phyloP scores from a whole-genome alignment of 331 rosid genomes.

The Pyracantha coccinea region DNA sequence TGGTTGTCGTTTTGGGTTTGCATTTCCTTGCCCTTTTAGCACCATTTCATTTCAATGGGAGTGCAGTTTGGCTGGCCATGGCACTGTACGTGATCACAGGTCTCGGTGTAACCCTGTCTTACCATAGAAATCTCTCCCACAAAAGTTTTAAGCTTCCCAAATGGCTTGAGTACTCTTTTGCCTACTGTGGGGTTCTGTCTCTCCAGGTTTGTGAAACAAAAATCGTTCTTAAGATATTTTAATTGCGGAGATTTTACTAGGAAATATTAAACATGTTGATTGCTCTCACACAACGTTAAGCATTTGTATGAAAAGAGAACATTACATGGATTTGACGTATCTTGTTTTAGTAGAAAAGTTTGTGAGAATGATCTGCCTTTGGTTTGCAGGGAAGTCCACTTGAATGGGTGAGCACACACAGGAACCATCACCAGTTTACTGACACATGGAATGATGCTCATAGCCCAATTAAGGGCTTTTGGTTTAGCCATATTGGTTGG shows the following conservation, averaged over 20 bases:
- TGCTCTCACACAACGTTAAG: not conserved
- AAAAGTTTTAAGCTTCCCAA: conserved; percentile 15
- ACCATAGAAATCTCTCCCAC: conserved; percentile 13
- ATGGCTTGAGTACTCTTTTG: conserved; percentile 13
- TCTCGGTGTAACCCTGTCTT: conserved; percentile 9
- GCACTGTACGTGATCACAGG: conserved; percentile 8
- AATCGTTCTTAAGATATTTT: not conserved
- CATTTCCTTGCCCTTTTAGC: conserved; percentile 3
- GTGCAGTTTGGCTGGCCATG: not conserved
- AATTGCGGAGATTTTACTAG: too few relatives aligned
- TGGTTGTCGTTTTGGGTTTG: not conserved
- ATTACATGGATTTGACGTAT: too few relatives aligned
- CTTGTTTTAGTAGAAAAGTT: too few relatives aligned
- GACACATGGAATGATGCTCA: conserved; percentile 7
- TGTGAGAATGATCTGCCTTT: not conserved
- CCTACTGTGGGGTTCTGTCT: not conserved
- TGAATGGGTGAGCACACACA: conserved; percentile 23
- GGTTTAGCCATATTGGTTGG: conserved; percentile 18
- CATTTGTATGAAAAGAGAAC: too few relatives aligned
- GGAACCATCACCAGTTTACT: conserved; percentile 9
- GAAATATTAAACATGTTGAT: not conserved
- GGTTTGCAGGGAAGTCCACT: conserved; percentile 9
- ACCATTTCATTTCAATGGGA: conserved; percentile 10
- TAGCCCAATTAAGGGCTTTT: conserved; percentile 10
- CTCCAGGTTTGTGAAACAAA: not conserved